A percentile compares a stretch with the other conserved stretches of the same genome.
phyloP scores from a whole-genome alignment of 176 grass and related monocot species.

The bread wheat (Triticum aestivum) region DNA sequence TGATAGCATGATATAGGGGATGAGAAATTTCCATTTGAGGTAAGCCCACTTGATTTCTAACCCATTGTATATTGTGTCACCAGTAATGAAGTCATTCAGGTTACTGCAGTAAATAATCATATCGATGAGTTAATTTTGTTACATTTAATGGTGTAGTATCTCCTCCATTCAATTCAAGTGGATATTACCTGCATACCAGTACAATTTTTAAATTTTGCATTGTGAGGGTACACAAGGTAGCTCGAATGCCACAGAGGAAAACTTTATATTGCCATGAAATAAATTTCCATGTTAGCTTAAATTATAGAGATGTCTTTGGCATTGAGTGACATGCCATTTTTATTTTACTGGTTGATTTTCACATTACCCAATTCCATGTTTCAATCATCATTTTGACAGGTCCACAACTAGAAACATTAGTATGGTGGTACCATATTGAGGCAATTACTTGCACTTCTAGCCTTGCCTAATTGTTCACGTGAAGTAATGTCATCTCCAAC shows the following conservation, averaged over 20 bases:
- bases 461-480: slow-evolving; percentile 75
- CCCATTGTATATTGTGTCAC: too few species aligned
- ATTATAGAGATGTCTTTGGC: neutral
- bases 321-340: neutral
- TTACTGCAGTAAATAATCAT: too few species aligned
- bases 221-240: neutral
- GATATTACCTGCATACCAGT: too few species aligned
- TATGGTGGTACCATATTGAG: slow-evolving; percentile 69
- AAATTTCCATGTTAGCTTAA: neutral
- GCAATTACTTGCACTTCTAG: slow-evolving; percentile 64
- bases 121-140: too few species aligned
- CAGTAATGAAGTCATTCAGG: too few species aligned
- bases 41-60: too few species aligned
- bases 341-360: neutral
- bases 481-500: slow-evolving; percentile 41
- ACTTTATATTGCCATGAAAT: neutral
- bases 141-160: neutral
- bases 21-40: too few species aligned
- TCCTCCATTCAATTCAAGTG: neutral
- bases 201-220: neutral
- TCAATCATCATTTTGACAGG: slow-evolving; percentile 36
- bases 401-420: slow-evolving; percentile 78
- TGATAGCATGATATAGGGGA: too few species aligned
- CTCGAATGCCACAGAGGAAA: neutral
- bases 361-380: slow-evolving; percentile 15